Base-by-base conservation (phyloP, 1,139 yeast genomes). In the Suhomyces anneliseae region DNA sequence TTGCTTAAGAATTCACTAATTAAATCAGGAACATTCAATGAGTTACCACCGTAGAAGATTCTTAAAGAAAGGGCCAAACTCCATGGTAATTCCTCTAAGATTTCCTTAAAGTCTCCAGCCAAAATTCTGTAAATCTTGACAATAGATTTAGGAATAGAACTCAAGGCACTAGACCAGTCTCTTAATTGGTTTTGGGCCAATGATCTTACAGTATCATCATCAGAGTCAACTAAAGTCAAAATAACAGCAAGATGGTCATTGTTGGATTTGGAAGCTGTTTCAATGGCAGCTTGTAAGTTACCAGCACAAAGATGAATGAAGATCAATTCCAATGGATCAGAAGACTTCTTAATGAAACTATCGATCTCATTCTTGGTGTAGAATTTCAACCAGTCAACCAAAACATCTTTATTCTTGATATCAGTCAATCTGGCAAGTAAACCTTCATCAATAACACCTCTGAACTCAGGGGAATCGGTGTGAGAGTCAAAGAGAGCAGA, bases 231-330 rank as follows among this genome's bases (percentile, higher is more conserved):
- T 42, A 87, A 66, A 0, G 96, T 78, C n/a, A 92, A 65, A 27
- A 89, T 59, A 0, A 81, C 82, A 0, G 96, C 82, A 34, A 92
- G 66, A 62, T 90, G 96, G 8, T 78, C 67, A 57, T 87, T 86
- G 10, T 76, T 76, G 0, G 85, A 66, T 24, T 75, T 69, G 5
- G 83, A 66, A 0, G 97, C 90, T 1, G 70, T 52, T 35, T 72
- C 70, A 8, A 87, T 74, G 1, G 98, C 97, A 32, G 72, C 70
- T 9, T 76, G 69, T 38, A 89, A 60, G 46, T 84, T 79, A 42
- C 87, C 83, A 5, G 79, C 72, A 39, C 84, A 72, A 10, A 90
- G 58, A 29, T 74, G 63, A 4, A 78, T 60, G 57, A 83, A 82
- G 0, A 87, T 74, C 27, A 64, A 61, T 39, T 84, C 85, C 40